These are phyloP conservation scores for Arabidopsis arenosa DNA, from an alignment of 345 rosid species.

Conservation along the genomic window DNA sequence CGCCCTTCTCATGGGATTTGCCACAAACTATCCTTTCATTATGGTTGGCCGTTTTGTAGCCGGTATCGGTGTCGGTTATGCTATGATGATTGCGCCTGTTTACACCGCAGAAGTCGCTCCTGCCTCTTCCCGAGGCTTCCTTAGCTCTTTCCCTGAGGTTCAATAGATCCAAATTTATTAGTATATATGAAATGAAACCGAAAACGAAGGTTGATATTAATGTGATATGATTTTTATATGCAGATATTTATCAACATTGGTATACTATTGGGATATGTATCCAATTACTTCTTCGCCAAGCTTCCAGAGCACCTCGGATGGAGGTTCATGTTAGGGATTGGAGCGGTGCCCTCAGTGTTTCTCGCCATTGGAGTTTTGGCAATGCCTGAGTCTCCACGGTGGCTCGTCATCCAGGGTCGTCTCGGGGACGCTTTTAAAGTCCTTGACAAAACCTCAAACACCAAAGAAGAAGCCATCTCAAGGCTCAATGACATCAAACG, in stretches of 20 bases:
- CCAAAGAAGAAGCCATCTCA: conserved; percentile 54
- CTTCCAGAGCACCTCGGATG: conserved; percentile 57
- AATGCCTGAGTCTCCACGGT: conserved; percentile 83
- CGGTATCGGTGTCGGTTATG: conserved; percentile 77
- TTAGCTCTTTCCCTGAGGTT: conserved; percentile 69
- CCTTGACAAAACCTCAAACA: conserved; percentile 53
- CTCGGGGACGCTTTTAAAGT: conserved; percentile 60
- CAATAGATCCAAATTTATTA: neutral
- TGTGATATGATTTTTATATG: neutral
- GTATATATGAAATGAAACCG: neutral
- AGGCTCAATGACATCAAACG: conserved; percentile 57
- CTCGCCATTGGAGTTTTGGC: conserved; percentile 59
- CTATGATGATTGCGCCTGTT: conserved; percentile 71
- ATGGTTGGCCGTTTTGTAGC: conserved; percentile 68
- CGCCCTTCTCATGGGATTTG: conserved; percentile 70
- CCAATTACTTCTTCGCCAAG: conserved; percentile 61
- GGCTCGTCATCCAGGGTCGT: conserved; percentile 67
- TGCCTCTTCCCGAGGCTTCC: conserved; percentile 61
- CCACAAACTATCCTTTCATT: conserved; percentile 60
- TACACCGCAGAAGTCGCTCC: conserved; percentile 70
- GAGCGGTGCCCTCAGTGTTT: conserved; percentile 56
- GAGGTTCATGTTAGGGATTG: conserved; percentile 76
- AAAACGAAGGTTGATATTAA: too few species aligned
- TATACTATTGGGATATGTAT: conserved; percentile 65
- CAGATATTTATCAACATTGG: conserved; percentile 65